These are phyloP conservation scores for Penicillium sp. DNA, from an alignment of 2,329 filamentous ascomycete species.

Conservation along the genomic window DNA sequence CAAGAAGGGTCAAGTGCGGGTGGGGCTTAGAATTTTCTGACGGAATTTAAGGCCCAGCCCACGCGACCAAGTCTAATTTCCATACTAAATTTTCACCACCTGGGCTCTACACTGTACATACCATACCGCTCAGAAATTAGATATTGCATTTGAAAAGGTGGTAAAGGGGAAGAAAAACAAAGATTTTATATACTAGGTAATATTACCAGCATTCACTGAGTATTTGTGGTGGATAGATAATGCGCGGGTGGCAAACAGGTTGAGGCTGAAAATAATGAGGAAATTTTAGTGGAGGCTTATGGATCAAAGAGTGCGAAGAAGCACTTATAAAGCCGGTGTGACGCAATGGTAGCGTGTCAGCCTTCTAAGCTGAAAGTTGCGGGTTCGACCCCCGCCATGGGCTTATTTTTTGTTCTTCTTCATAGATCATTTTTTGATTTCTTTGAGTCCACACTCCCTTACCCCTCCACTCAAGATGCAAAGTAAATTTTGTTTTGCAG, in stretches of 20 bases:
- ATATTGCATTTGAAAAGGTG: neutral
- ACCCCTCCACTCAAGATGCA: too few relatives aligned
- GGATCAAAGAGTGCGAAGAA: too few relatives aligned
- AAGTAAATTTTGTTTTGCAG: too few relatives aligned
- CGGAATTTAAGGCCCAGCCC: neutral
- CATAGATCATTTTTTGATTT: too few relatives aligned
- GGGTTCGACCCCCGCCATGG: neutral
- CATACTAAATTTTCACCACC: neutral
- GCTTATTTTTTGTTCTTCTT: neutral
- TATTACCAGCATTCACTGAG: neutral
- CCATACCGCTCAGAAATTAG: neutral
- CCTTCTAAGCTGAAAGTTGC: neutral
- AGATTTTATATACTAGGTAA: neutral
- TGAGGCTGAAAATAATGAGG: neutral
- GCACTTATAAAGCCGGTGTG: neutral
- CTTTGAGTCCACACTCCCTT: too few relatives aligned
- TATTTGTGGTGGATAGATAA: neutral
- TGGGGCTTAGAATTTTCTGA: constrained; percentile 1
- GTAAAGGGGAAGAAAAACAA: neutral
- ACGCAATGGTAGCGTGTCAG: neutral
- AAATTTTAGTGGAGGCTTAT: neutral
- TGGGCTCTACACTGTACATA: neutral
- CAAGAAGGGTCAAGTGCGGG: neutral
- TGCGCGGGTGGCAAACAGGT: neutral
- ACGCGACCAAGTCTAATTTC: neutral